Base-by-base conservation (phyloP, 306 rosid species). In the Phaseolus lunatus region DNA sequence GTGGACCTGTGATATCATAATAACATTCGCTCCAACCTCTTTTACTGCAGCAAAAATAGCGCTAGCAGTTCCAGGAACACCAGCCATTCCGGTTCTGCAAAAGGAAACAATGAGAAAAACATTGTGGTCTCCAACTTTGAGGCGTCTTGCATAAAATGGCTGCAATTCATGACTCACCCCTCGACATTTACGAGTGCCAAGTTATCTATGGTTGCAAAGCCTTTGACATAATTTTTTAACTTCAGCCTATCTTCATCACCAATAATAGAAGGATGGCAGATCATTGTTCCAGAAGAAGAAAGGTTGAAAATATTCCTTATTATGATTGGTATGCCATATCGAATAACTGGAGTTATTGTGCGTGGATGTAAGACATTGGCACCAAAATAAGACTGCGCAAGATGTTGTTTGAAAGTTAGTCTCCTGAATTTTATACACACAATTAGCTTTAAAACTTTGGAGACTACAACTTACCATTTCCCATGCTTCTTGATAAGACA, bases 401-500 rank as follows among this genome's bases (percentile, higher is more conserved):
- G 20, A 57, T 35, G 27, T 12, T 27, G 49, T 31, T 74, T 37
- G 76, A 24, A 44, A 62, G 74, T 83, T 70, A 86, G 57, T 75
- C 49, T 41, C 59, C 64, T 48, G n/a, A 78, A 72, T 15, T 35
- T 59, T 73, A 53, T 72, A 53, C 24, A 54, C 68, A 70, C 16
- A 58, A 53, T 22, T 14, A 73, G 58, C 54, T n/a, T 66, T 49
- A 7, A 72, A 26, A 56, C 43, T 63, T 15, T 16, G 8, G 24
- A 44, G 67, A 57, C 50, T 43, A 31, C 26, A 56, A 72, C 80
- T 89, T 67, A 89, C 97, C 97, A 92, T 92, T 85, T 92, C 97
- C 97, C 97, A 92, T 35, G 97, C 97, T 84, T 92, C 97, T 77
- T 92, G 95, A 79, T 92, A 92, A 71, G 97, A 90, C 68, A 92